Conservation (phyloP, 371 early-diverging fungal species). For the Mortierella polycephala region DNA sequence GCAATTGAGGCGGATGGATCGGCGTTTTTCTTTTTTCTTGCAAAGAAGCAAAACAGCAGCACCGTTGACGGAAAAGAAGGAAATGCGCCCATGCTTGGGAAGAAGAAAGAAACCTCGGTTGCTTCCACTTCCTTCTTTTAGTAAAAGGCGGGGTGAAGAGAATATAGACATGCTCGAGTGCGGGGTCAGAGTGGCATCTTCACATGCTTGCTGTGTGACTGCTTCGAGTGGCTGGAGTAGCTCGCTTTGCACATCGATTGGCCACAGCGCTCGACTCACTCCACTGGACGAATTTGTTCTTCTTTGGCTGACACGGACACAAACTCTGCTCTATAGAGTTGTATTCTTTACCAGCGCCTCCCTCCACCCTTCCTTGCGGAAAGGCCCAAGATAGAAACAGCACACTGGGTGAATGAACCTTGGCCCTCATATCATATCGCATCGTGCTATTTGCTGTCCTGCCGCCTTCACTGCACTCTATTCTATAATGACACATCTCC, state of each 20-base stretch:
- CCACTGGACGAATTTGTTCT: too few relatives aligned
- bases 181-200: background rate
- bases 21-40: background rate
- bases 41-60: too few relatives aligned
- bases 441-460: too few relatives aligned
- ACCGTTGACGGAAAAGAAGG: background rate
- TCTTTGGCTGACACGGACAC: background rate
- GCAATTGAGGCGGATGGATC: background rate
- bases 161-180: background rate
- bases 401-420: background rate
- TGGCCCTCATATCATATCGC: background rate
- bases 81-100: too few relatives aligned
- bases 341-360: background rate
- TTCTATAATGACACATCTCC: background rate
- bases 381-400: slow-evolving; percentile 7
- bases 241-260: slow-evolving; percentile 1
- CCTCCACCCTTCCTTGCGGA: background rate
- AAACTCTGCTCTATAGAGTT: background rate
- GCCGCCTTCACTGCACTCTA: background rate
- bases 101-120: too few relatives aligned
- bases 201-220: background rate
- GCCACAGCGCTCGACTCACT: background rate
- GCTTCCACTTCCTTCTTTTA: background rate
- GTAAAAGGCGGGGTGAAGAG: background rate
- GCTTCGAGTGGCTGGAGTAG: background rate